These are phyloP conservation scores for Saccharomyces pastorianus DNA, from an alignment of 1,139 yeast genomes.

Conservation along the genomic window DNA sequence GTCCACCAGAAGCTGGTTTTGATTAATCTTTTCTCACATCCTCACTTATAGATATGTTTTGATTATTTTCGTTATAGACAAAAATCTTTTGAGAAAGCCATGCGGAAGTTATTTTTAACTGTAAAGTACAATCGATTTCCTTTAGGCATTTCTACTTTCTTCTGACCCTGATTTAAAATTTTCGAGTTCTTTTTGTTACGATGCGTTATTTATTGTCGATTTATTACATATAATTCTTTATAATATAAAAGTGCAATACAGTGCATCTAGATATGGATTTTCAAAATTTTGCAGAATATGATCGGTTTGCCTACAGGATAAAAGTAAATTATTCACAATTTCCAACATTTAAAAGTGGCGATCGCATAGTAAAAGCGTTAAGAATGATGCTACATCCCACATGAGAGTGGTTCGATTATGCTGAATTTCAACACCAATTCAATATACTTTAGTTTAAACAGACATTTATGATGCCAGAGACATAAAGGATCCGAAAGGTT, in stretches of 20 bases:
- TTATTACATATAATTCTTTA: not conserved
- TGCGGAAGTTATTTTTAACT: too few relatives aligned
- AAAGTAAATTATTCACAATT: not conserved
- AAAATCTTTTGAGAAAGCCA: not conserved
- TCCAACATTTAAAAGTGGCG: too few relatives aligned
- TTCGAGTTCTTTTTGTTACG: too few relatives aligned
- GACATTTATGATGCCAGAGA: not conserved
- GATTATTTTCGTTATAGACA: not conserved
- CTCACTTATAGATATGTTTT: not conserved
- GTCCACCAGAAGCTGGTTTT: conserved; percentile 8
- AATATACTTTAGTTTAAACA: not conserved
- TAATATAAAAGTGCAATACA: too few relatives aligned
- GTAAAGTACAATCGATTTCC: too few relatives aligned
- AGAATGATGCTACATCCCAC: not conserved
- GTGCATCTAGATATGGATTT: not conserved
- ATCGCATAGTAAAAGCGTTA: too few relatives aligned
- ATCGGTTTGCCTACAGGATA: not conserved
- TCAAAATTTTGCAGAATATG: not conserved
- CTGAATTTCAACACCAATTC: not conserved
- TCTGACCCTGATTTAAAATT: too few relatives aligned
- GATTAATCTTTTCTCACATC: not conserved
- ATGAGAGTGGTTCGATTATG: not conserved
- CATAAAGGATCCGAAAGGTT: not conserved
- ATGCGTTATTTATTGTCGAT: too few relatives aligned
- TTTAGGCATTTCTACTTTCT: too few relatives aligned